Percentiles rank a stretch among this genome's conserved stretches.
phyloP scores from a whole-genome alignment of 2,329 filamentous ascomycete genomes.

The Myotisia sp. region DNA sequence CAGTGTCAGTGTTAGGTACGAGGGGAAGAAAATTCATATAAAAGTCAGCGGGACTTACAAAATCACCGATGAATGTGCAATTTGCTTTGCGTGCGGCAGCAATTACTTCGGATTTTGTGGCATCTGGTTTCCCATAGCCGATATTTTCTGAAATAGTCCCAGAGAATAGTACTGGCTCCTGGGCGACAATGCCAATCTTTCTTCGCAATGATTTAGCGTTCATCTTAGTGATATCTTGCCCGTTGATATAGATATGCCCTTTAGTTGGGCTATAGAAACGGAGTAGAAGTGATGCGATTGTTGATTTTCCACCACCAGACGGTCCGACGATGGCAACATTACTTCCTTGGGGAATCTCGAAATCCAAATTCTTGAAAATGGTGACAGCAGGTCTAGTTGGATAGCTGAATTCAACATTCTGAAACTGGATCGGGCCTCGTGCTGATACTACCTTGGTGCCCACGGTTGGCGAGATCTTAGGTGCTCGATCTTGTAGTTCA shows the following conservation, averaged over 20 bases:
- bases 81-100: slow-evolving; percentile 82
- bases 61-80: slow-evolving; percentile 91
- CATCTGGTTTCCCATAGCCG: slow-evolving; percentile 70
- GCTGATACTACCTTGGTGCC: slow-evolving; percentile 68
- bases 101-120: slow-evolving; percentile 66
- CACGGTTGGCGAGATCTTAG: slow-evolving; percentile 73
- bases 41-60: slow-evolving; percentile 37
- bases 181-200: slow-evolving; percentile 86
- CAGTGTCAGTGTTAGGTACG: slow-evolving; percentile 8
- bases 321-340: slow-evolving; percentile 96
- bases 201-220: slow-evolving; percentile 87
- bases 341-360: slow-evolving; percentile 80
- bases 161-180: slow-evolving; percentile 89
- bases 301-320: slow-evolving; percentile 91
- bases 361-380: slow-evolving; percentile 80
- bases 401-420: slow-evolving; percentile 76
- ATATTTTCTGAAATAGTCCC: slow-evolving; percentile 69
- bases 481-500: slow-evolving; percentile 80
- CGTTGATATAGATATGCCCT: slow-evolving; percentile 70
- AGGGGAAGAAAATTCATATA: neutral
- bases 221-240: slow-evolving; percentile 66
- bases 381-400: slow-evolving; percentile 81
- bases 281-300: slow-evolving; percentile 77
- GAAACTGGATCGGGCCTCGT: slow-evolving; percentile 76
- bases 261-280: slow-evolving; percentile 76